Conservation (phyloP, 805 yeast species). For the Starmerella stellata region DNA sequence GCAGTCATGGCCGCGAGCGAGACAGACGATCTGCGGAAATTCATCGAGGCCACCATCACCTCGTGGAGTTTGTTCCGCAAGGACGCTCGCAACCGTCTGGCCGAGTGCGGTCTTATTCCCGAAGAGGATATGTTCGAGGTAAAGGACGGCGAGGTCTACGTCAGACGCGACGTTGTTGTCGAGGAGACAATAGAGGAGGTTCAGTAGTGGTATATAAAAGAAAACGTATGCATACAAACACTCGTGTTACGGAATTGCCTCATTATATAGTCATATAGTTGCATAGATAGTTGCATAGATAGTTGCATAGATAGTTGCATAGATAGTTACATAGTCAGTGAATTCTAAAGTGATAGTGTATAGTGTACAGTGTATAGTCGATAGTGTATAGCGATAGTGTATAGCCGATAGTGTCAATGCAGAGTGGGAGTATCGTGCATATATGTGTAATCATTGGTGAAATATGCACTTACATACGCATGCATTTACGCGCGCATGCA, state of each 20-base stretch:
- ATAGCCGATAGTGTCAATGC: too few relatives aligned
- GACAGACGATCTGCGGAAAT: slow-evolving; percentile 69
- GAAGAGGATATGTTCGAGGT: slow-evolving; percentile 14
- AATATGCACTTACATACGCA: too few relatives aligned
- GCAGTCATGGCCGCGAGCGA: slow-evolving; percentile 92
- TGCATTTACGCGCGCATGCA: too few relatives aligned
- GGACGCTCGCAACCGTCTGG: slow-evolving; percentile 31
- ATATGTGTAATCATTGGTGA: too few relatives aligned
- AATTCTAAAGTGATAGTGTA: too few relatives aligned
- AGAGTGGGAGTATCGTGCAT: too few relatives aligned
- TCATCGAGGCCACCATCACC: slow-evolving; percentile 60
- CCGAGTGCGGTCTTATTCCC: slow-evolving; percentile 9
- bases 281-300: neutral
- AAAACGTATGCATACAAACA: neutral
- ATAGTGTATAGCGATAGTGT: too few relatives aligned
- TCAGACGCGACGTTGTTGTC: slow-evolving; percentile 37
- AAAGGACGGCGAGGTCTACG: slow-evolving; percentile 15
- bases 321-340: too few relatives aligned
- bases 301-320: too few relatives aligned
- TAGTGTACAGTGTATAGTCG: too few relatives aligned
- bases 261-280: neutral
- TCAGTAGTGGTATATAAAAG: slow-evolving; percentile 13
- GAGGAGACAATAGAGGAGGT: slow-evolving; percentile 30
- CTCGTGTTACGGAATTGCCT: neutral
- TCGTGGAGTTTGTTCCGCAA: slow-evolving; percentile 76